Percentiles rank a stretch among this genome's conserved stretches.
Evolutionary conservation across 305 asterid species (phyloP).

Genomic region (Salvia sclarea): DNA sequence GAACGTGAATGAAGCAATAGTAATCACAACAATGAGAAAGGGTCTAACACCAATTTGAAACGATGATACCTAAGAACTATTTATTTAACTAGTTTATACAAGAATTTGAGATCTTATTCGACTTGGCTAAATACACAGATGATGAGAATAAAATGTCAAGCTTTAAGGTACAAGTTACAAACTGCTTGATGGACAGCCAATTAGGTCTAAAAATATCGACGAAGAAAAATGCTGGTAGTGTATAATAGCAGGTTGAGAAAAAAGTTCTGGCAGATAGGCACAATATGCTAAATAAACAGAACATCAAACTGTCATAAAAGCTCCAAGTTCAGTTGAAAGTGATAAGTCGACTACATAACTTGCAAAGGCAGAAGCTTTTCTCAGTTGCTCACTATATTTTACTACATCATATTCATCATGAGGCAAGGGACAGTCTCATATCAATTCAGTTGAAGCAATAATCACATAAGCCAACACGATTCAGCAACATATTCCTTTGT

Average conservation of each 20-base stretch:
- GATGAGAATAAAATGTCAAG: conserved; percentile 5
- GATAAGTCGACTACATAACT: conserved; percentile 2
- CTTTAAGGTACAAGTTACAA: conserved; percentile 3
- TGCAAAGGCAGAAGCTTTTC: conserved; percentile 8
- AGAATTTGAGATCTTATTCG: neutral
- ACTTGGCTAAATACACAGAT: neutral
- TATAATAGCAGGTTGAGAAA: neutral
- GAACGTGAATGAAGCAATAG: conserved; percentile 17
- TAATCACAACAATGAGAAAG: conserved; percentile 9
- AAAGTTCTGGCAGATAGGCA: neutral
- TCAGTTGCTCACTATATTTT: neutral
- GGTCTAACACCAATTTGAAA: conserved; percentile 17
- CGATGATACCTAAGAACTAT: conserved; percentile 1
- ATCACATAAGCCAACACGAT: conserved; percentile 14
- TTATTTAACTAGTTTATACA: neutral
- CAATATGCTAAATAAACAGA: neutral
- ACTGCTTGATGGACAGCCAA: conserved; percentile 8
- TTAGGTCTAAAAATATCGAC: neutral
- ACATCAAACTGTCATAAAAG: neutral
- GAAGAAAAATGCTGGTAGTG: neutral
- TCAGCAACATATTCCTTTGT: conserved; percentile 9
- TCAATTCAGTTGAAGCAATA: conserved; percentile 7
- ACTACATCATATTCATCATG: conserved; percentile 16
- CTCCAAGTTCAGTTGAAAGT: conserved; percentile 7
- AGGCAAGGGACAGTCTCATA: neutral